These are phyloP conservation scores for Chaetoscypha palmicola DNA, from an alignment of 2,329 filamentous ascomycete species.

Conservation along the genomic window DNA sequence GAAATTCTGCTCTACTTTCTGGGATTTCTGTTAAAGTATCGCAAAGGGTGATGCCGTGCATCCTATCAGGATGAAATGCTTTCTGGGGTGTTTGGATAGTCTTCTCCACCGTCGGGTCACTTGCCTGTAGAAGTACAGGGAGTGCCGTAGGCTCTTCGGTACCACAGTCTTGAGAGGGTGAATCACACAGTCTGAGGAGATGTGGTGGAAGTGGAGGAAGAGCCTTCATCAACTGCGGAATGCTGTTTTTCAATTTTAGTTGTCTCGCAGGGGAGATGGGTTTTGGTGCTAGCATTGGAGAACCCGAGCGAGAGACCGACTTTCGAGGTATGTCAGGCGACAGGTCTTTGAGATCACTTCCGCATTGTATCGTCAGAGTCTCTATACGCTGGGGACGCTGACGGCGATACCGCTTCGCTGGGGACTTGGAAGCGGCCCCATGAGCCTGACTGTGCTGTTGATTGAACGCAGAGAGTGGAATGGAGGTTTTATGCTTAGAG, in stretches of 20 bases:
- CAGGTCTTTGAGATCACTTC: conserved; percentile 15
- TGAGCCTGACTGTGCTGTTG: conserved; percentile 3
- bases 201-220: conserved; percentile 27
- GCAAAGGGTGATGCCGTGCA: not conserved
- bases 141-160: conserved; percentile 8
- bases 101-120: not conserved
- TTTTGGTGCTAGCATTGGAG: conserved; percentile 30
- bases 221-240: conserved; percentile 31
- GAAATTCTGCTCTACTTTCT: not conserved
- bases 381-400: conserved; percentile 7
- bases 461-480: conserved; percentile 11
- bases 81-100: conserved; percentile 1
- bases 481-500: conserved; percentile 2
- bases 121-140: conserved; percentile 7
- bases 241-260: conserved; percentile 30
- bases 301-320: conserved; percentile 20
- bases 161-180: not conserved
- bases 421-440: conserved; percentile 3
- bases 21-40: not conserved
- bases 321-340: conserved; percentile 19
- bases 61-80: not conserved
- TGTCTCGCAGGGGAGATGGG: conserved; percentile 31
- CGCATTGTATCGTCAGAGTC: not conserved
- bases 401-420: conserved; percentile 5
- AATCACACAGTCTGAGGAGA: conserved; percentile 3